Base-by-base conservation (phyloP, 2,329 filamentous ascomycete genomes). In the Paecilomyces sp. region DNA sequence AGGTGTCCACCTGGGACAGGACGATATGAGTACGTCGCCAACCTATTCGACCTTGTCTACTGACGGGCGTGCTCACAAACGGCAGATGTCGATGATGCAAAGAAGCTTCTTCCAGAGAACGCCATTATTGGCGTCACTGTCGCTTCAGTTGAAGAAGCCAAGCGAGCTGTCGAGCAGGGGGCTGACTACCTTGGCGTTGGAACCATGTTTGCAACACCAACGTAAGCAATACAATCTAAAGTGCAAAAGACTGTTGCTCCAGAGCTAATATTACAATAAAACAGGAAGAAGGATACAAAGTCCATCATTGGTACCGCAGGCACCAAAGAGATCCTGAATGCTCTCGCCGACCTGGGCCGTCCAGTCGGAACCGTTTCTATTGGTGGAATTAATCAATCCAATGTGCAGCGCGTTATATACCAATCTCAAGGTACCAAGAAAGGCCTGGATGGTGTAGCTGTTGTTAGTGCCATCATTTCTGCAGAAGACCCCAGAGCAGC, bases 1-100 rank as follows among this genome's bases (percentile, higher is more conserved):
- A 77, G 94, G 94, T 54, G 91, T 96, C 8, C 94, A 97, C 73
- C 84, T 97, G 56, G 94, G 94, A 6, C 93, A 97, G 78, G 92
- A 97, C 82, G 93, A 97, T 74, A 88, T 96, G 80, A 81, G 88
- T 90, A 74, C 65, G 81, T 74, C 25, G 6, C 18, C 36, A 47
- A 24, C 36, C 28, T 55, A 54, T 41, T n/a, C 50, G 13, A 18
- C 31, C 24, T n/a, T 47, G 31, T 18, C 55, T 2, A 3, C 28
- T 47, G 22, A 51, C 47, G 59, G 52, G 60, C 52, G 56, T 24
- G 15, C 52, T 60, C 47, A 60, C 52, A 57, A 24, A 18, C 57
- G 36, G 28, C 64, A 87, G 86, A 85, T 61, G 73, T 90, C 30
- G 69, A 76, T 8, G 81, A 83, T 47, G 92, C 92, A 1, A 88